Base-by-base conservation (phyloP, 1,284 basidiomycete genomes). In the Entoloma clypeatum region DNA sequence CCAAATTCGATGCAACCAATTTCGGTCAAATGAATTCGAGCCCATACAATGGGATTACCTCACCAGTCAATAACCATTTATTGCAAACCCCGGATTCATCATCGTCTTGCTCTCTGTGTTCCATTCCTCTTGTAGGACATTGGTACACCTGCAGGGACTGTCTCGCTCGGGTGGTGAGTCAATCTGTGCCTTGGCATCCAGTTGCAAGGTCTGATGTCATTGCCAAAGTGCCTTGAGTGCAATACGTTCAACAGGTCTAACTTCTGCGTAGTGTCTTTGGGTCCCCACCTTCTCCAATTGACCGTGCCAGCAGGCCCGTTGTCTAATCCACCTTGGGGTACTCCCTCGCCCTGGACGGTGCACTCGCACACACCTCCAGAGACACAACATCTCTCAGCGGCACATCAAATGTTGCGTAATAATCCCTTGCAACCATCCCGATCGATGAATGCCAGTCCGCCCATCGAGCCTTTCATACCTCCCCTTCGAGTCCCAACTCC, bases 61-160 rank as follows among this genome's bases (percentile, higher is more conserved):
- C 29, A 21, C 23, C 24, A 9, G 16, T 23, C 17, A 29, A 8
- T 13, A 38, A 14, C 19, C 21, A 17, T 14, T 25, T 28, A 31
- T 31, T 18, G n/a, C 36, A 27, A 11, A 40, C 36, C 29, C 46
- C 43, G 33, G 38, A 7, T 26, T 25, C 3, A 2, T 26, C 18
- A 16, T 19, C 44, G 37, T 61, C 59, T 44, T 75, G 74, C 50
- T 68, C 65, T 18, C 51, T 60, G 5, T 76, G 74, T 50, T 59
- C 60, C 26, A 61, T 52, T 30, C 56, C 54, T 36, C 63, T 65
- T 39, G 51, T 52, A 16, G 62, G 60, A 13, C 52, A 60, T 5
- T 71, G 68, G 68, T 69, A 63, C 49, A 62, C 62, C 19, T 76
- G 75, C 48, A 51, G 56, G 22, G 61, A 63, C 46, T 76, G 74